Conservation (phyloP, 306 rosid species). For the Carpinus viminea region DNA sequence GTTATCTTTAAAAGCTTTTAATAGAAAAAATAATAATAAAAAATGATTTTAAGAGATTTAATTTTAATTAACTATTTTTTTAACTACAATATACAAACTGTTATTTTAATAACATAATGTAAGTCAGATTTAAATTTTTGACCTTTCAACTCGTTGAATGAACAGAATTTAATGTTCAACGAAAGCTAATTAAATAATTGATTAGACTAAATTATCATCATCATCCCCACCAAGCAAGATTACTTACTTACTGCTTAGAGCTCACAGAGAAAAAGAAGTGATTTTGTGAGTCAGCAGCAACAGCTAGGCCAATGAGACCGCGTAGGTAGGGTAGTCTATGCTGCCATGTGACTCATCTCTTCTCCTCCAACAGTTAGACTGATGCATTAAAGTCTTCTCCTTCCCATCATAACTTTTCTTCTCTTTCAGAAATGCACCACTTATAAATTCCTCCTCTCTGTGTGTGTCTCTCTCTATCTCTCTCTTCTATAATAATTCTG, state of each 20-base stretch:
- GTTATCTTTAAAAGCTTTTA: too few relatives aligned
- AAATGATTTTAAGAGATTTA: too few relatives aligned
- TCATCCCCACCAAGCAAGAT: background rate
- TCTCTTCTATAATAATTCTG: background rate
- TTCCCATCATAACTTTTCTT: conserved; percentile 9
- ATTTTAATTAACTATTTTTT: too few relatives aligned
- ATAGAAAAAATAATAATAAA: too few relatives aligned
- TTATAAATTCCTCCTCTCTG: conserved; percentile 18
- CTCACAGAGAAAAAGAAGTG: background rate
- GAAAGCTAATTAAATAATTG: background rate
- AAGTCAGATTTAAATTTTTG: background rate
- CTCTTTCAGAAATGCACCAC: background rate
- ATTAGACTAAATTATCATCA: background rate
- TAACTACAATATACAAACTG: too few relatives aligned
- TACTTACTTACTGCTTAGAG: background rate
- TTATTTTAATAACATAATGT: too few relatives aligned
- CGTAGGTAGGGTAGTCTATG: conserved; percentile 23
- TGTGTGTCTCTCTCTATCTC: background rate
- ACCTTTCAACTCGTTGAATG: background rate
- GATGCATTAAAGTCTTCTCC: conserved; percentile 40
- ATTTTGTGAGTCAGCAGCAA: background rate
- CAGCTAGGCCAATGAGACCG: conserved; percentile 30
- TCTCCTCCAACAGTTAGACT: conserved; percentile 6
- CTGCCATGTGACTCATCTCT: conserved; percentile 43
- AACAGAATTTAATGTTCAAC: background rate